Base-by-base conservation (phyloP, 2,329 filamentous ascomycete genomes). In the Ascocoryne sarcoides region DNA sequence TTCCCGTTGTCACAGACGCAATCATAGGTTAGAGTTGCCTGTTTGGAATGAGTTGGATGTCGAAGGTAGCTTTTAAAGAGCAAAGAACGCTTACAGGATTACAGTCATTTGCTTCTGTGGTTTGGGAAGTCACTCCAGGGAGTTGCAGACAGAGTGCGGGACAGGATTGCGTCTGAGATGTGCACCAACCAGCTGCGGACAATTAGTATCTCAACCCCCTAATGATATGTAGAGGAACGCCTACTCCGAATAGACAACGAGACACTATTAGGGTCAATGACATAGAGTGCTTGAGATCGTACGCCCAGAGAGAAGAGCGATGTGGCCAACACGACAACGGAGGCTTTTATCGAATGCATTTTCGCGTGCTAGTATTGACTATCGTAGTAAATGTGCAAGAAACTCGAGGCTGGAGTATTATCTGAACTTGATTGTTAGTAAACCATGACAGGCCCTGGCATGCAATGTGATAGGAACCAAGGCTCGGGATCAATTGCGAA, bases 131-230 rank as follows among this genome's bases (percentile, higher is more conserved):
- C 29, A 39, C 37, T 5, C 59, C 71, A 57, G 50, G 67, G 23
- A 55, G 70, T 60, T 87, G 79, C 37, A 75, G 63, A 70, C 84
- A 89, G 62, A 89, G 84, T 49, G 79, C 62, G 10, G 82, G 83
- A 64, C 84, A 89, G 39, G 74, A 70, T 52, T 69, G 67, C 49
- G 56, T 65, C 63, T 88, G 76, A 50, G 70, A 68, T 18, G 60
- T 45, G 61, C 84, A 90, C 84, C 84, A 90, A 9, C n/a, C n/a
- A n/a, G n/a, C n/a, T n/a, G n/a, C n/a, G n/a, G n/a, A n/a, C n/a
- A n/a, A n/a, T n/a, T n/a, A n/a, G n/a, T n/a, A n/a, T n/a, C n/a
- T n/a, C n/a, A n/a, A n/a, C n/a, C n/a, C n/a, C n/a, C n/a, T n/a
- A n/a, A n/a, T n/a, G n/a, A n/a, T n/a, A n/a, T n/a, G n/a, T n/a